Evolutionary conservation across 257 asterid genomes (phyloP).

Genomic region (Leptodermis oblonga): DNA sequence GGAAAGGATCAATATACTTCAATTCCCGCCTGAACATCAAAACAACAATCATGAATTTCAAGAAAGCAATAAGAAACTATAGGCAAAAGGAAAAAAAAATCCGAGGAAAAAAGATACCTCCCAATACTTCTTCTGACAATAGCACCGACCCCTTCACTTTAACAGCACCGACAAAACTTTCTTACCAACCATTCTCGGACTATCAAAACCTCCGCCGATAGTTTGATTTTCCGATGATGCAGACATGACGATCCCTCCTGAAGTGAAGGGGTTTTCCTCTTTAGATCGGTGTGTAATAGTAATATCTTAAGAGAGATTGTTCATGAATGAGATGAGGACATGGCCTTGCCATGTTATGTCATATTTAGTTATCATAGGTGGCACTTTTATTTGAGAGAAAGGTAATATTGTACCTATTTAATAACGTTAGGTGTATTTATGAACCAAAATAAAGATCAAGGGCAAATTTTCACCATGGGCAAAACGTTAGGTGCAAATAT

Average conservation of each 20-base stretch:
- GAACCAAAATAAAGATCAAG: no score
- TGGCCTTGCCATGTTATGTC: no score
- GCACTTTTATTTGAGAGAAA: no score
- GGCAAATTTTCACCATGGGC: no score
- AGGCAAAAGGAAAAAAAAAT: not conserved
- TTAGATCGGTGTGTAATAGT: no score
- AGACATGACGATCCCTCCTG: slow-evolving; percentile 42
- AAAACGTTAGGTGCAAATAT: no score
- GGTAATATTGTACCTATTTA: no score
- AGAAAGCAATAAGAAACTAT: not conserved
- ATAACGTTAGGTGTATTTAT: no score
- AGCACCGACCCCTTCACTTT: slow-evolving; percentile 81
- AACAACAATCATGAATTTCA: not conserved
- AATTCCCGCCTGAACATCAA: slow-evolving; percentile 62
- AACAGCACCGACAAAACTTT: slow-evolving; percentile 59
- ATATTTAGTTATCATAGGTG: no score
- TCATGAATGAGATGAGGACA: no score
- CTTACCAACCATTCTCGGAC: slow-evolving; percentile 66
- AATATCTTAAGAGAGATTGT: no score
- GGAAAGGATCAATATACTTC: slow-evolving; percentile 82
- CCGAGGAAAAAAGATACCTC: slow-evolving; percentile 35
- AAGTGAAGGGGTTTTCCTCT: no score
- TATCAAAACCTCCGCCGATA: slow-evolving; percentile 31
- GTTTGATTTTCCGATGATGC: slow-evolving; percentile 27
- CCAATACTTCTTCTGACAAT: slow-evolving; percentile 89